Evolutionary conservation across 2,329 filamentous ascomycete genomes (phyloP).

Genomic region (Colletotrichum theobromicola): DNA sequence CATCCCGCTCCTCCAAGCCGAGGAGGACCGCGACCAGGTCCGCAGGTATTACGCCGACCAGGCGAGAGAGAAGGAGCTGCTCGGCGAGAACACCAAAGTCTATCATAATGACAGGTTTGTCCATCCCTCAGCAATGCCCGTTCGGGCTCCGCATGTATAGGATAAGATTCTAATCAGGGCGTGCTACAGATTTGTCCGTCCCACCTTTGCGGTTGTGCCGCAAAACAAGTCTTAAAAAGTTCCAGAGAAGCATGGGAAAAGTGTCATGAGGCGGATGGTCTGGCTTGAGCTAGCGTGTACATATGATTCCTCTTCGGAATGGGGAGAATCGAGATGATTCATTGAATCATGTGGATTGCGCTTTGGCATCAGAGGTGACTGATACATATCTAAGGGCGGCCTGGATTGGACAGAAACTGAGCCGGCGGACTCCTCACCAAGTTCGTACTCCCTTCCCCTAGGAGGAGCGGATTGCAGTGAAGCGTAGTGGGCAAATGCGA

Average conservation of each 20-base stretch:
- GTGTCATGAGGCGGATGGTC: neutral
- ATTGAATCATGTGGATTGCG: neutral
- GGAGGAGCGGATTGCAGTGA: too few species aligned
- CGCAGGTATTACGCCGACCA: conserved; percentile 85
- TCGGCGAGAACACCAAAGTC: conserved; percentile 82
- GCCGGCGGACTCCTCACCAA: neutral
- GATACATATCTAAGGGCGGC: rapidly evolving
- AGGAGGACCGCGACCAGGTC: conserved; percentile 95
- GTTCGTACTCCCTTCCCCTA: neutral
- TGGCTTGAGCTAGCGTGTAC: neutral
- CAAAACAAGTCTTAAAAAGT: conserved; percentile 56
- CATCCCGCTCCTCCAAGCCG: conserved; percentile 91
- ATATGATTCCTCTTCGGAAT: neutral
- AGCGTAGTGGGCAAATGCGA: too few species aligned
- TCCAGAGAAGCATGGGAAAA: too few species aligned
- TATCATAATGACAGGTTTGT: conserved; percentile 89
- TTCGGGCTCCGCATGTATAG: neutral
- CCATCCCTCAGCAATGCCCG: rapidly evolving
- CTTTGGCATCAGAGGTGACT: neutral
- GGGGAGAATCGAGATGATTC: neutral
- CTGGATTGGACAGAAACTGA: neutral
- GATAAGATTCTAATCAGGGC: neutral
- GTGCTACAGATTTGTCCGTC: conserved; percentile 74
- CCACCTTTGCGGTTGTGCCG: conserved; percentile 80
- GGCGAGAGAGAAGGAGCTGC: conserved; percentile 86